phyloP scores from a whole-genome alignment of 768 basidiomycete genomes.

The Leccinum ochraceum region DNA sequence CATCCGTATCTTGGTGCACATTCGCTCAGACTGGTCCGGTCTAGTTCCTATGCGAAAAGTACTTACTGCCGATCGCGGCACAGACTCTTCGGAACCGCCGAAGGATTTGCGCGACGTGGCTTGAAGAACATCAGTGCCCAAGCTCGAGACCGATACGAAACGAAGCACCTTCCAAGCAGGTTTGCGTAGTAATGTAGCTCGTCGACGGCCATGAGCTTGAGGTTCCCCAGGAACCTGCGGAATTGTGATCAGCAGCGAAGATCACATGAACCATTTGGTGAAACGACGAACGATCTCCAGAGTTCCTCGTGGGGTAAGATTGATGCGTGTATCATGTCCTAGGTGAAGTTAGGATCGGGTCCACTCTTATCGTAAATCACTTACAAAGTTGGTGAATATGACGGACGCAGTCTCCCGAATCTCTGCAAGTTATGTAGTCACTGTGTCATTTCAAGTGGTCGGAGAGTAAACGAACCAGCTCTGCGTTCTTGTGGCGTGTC shows the following conservation, averaged over 20 bases:
- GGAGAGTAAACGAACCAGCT: constrained; percentile 43
- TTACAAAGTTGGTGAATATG: constrained; percentile 89
- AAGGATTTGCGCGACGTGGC: constrained; percentile 81
- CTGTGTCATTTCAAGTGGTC: not conserved
- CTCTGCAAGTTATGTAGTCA: constrained; percentile 35
- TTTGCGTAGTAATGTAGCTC: constrained; percentile 88
- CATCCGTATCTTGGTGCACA: constrained; percentile 42
- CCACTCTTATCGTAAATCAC: constrained; percentile 13
- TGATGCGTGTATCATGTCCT: constrained; percentile 87
- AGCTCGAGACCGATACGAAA: not conserved
- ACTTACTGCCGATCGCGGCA: constrained; percentile 74
- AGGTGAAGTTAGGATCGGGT: not conserved
- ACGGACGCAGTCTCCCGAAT: constrained; percentile 76
- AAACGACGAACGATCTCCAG: constrained; percentile 64
- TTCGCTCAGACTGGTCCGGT: constrained; percentile 7
- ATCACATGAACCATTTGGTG: not conserved
- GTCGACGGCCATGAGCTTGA: constrained; percentile 79
- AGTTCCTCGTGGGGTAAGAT: constrained; percentile 82
- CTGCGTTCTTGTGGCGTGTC: constrained; percentile 78
- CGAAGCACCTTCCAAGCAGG: constrained; percentile 68
- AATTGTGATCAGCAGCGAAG: constrained; percentile 4
- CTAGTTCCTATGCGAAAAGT: not conserved
- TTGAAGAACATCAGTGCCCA: constrained; percentile 28
- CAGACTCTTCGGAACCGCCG: constrained; percentile 76
- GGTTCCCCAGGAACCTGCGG: constrained; percentile 68